phyloP scores from a whole-genome alignment of 75 land plant genomes.

The Gnetum montanum region DNA sequence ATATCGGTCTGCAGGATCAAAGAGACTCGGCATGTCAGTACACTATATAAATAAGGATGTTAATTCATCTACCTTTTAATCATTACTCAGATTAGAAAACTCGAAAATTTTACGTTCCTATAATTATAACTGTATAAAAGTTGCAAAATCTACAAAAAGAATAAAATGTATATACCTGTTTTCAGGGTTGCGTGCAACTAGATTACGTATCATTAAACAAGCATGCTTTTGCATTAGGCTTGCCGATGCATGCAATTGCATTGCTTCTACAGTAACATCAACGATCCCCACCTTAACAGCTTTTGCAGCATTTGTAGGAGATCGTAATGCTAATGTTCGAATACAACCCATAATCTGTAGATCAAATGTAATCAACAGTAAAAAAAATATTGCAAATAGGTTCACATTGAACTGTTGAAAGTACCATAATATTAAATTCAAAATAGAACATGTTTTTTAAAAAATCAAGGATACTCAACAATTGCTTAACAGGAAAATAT shows the following conservation, averaged over 20 bases:
- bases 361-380: too few relatives aligned
- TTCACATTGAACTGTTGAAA: not conserved
- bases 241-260: slow-evolving; percentile 57
- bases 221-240: slow-evolving; percentile 66
- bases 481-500: not conserved
- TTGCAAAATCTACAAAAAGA: not conserved
- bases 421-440: not conserved
- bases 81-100: not conserved
- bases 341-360: slow-evolving; percentile 69
- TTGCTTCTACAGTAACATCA: slow-evolving; percentile 67
- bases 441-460: not conserved
- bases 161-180: slow-evolving; percentile 45
- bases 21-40: not conserved
- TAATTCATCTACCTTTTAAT: not conserved
- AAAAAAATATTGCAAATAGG: too few relatives aligned
- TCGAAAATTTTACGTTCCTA: not conserved
- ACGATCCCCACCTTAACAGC: slow-evolving; percentile 84
- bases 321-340: slow-evolving; percentile 58
- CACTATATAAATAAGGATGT: not conserved
- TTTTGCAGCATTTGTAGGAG: slow-evolving; percentile 69
- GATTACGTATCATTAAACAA: slow-evolving; percentile 86
- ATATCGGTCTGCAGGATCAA: slow-evolving; percentile 57
- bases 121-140: not conserved
- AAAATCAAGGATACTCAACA: not conserved
- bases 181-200: slow-evolving; percentile 82